phyloP scores from a whole-genome alignment of 768 basidiomycete species.

The Boletus subparvulus region DNA sequence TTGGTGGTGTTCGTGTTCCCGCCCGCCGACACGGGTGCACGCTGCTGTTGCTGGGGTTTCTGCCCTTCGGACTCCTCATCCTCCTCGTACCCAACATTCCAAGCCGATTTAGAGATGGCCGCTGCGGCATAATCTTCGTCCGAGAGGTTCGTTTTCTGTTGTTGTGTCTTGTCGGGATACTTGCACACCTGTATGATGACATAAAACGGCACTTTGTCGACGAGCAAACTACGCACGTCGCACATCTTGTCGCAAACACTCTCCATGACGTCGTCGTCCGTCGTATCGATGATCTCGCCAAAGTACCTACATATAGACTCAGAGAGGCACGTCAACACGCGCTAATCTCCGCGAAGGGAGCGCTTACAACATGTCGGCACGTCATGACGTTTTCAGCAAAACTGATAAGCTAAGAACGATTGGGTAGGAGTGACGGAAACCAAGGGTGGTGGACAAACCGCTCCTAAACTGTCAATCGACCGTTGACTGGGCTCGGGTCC shows the following conservation, averaged over 20 bases:
- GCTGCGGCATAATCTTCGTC: conserved; percentile 34
- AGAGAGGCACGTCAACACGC: neutral
- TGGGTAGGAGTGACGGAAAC: conserved; percentile 15
- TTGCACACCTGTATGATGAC: conserved; percentile 64
- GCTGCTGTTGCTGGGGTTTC: conserved; percentile 1
- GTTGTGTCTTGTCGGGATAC: conserved; percentile 64
- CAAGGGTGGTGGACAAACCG: conserved; percentile 42
- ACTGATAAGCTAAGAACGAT: conserved; percentile 38
- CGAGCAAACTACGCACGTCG: conserved; percentile 47
- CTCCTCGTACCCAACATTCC: conserved; percentile 30
- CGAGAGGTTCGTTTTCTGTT: conserved; percentile 51
- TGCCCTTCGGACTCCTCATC: conserved; percentile 19
- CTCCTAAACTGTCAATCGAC: conserved; percentile 58
- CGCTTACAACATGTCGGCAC: conserved; percentile 72
- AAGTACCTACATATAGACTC: conserved; percentile 81
- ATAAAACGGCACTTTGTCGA: neutral
- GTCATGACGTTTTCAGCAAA: conserved; percentile 57
- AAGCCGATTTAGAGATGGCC: conserved; percentile 16
- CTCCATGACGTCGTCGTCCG: conserved; percentile 43
- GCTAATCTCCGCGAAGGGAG: neutral
- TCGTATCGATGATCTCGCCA: conserved; percentile 61
- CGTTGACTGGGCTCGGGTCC: conserved; percentile 68
- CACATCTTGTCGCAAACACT: conserved; percentile 75
- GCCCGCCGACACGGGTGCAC: neutral
- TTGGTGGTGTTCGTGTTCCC: neutral